Evolutionary conservation across 345 rosid genomes (phyloP).

Genomic region (Boechera retrofracta): DNA sequence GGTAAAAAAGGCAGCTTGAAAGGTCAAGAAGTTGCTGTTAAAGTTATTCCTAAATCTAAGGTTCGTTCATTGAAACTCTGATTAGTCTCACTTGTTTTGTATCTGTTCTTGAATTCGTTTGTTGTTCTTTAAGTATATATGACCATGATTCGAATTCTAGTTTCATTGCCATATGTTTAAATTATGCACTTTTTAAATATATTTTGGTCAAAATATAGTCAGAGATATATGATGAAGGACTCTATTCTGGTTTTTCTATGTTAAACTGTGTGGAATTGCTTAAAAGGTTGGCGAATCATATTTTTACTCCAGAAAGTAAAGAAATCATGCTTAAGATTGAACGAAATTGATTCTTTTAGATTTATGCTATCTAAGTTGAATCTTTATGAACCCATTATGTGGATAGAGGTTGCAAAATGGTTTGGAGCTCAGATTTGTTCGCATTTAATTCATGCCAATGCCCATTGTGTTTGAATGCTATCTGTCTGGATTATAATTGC

Average conservation of each 20-base stretch:
- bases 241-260: conserved; percentile 27
- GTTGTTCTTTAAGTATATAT: neutral
- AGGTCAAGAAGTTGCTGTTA: conserved; percentile 87
- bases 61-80: conserved; percentile 42
- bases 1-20: conserved; percentile 81
- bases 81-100: neutral
- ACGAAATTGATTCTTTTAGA: neutral
- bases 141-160: conserved; percentile 2
- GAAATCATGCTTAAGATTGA: neutral
- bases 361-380: neutral
- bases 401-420: neutral
- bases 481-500: neutral
- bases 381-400: neutral
- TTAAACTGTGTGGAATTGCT: neutral
- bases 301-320: neutral
- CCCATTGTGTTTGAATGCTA: conserved; percentile 9
- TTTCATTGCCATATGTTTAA: conserved; percentile 28
- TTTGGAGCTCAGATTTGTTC: neutral
- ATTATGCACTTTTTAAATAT: neutral
- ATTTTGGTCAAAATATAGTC: neutral
- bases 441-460: neutral
- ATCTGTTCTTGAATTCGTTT: neutral
- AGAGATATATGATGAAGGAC: neutral
- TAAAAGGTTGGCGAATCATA: neutral
- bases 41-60: conserved; percentile 93